Conservation (phyloP, 2,329 filamentous ascomycete species). For the Daldinia eschscholtzii region DNA sequence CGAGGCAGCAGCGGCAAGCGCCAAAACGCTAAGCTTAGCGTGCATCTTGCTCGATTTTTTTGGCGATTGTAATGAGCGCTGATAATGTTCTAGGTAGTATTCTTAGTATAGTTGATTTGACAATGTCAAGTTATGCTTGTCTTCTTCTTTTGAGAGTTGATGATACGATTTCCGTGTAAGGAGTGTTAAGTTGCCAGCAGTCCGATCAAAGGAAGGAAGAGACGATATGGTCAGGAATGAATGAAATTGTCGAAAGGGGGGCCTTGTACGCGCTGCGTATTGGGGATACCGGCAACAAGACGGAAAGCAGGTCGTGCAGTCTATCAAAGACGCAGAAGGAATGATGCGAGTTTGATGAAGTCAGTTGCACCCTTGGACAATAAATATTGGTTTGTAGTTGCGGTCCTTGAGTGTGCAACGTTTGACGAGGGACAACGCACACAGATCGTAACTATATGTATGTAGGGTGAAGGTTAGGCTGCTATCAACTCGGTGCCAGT, state of each 20-base stretch:
- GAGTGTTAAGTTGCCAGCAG: slow-evolving; percentile 51
- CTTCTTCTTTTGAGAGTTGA: slow-evolving; percentile 17
- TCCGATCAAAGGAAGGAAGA: slow-evolving; percentile 46
- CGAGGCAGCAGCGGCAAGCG: slow-evolving; percentile 50
- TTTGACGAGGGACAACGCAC: slow-evolving; percentile 38
- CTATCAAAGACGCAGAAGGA: slow-evolving; percentile 52
- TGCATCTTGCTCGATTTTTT: slow-evolving; percentile 46
- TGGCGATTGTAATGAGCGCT: slow-evolving; percentile 12
- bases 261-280: slow-evolving; percentile 47
- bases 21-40: slow-evolving; percentile 50
- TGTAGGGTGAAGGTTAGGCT: slow-evolving; percentile 18
- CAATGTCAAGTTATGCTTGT: slow-evolving; percentile 12
- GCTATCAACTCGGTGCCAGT: slow-evolving; percentile 30
- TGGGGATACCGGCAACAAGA: slow-evolving; percentile 27
- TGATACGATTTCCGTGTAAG: slow-evolving; percentile 39
- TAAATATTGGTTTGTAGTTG: slow-evolving; percentile 24
- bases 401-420: slow-evolving; percentile 39
- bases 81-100: slow-evolving; percentile 12
- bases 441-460: slow-evolving; percentile 16
- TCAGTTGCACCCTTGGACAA: slow-evolving; percentile 37
- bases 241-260: slow-evolving; percentile 41
- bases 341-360: slow-evolving; percentile 46
- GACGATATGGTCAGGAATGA: slow-evolving; percentile 47
- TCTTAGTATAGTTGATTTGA: slow-evolving; percentile 8
- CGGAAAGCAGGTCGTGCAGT: slow-evolving; percentile 43